Evolutionary conservation across 345 rosid species (phyloP).

Genomic region (Citrus hindsii): DNA sequence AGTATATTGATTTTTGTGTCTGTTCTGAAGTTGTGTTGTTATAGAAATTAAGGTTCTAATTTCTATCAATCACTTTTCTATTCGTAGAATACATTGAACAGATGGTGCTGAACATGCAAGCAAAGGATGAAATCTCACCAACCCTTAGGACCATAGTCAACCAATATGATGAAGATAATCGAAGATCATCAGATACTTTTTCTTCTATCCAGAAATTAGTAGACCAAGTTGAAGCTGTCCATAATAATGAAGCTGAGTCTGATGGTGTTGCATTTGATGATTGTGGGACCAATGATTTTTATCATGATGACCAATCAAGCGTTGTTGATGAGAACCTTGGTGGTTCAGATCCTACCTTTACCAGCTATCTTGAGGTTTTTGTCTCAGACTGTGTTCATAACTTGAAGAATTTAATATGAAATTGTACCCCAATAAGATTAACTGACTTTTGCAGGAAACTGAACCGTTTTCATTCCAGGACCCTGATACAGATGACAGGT

Average conservation of each 20-base stretch:
- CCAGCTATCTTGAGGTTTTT: constrained; percentile 59
- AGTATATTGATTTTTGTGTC: neutral
- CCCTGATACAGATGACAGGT: constrained; percentile 44
- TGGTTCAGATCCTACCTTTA: constrained; percentile 44
- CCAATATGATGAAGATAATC: constrained; percentile 72
- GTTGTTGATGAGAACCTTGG: constrained; percentile 41
- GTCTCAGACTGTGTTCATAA: neutral
- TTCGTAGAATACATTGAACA: constrained; percentile 64
- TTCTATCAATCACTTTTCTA: constrained; percentile 6
- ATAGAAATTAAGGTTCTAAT: neutral
- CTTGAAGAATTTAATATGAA: constrained; percentile 7
- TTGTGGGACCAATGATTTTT: constrained; percentile 41
- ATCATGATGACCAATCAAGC: constrained; percentile 51
- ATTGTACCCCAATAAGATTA: neutral
- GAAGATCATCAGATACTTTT: constrained; percentile 51
- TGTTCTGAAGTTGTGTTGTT: neutral
- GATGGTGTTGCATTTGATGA: constrained; percentile 52
- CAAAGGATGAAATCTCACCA: constrained; percentile 75
- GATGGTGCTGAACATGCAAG: constrained; percentile 61
- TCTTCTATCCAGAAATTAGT: constrained; percentile 37
- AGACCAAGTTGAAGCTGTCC: constrained; percentile 35
- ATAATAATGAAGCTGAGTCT: constrained; percentile 37
- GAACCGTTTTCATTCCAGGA: constrained; percentile 41
- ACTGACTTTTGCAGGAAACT: constrained; percentile 44
- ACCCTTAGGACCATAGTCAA: constrained; percentile 53